Percentiles rank a stretch among this genome's conserved stretches.
Conservation (phyloP, 768 basidiomycete species). For the Scleroderma bovista region DNA sequence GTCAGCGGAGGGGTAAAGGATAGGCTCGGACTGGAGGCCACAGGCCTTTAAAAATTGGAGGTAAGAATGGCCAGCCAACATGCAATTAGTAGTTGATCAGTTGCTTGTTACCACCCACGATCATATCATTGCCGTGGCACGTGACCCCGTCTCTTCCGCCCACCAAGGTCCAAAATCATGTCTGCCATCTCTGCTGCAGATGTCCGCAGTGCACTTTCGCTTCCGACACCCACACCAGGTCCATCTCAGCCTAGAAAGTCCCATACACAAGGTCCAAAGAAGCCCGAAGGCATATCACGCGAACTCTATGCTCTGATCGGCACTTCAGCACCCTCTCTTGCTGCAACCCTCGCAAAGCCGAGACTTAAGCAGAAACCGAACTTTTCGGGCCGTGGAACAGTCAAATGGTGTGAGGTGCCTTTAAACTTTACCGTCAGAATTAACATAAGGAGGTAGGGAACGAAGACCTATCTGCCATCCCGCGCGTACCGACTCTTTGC, state of each 20-base stretch:
- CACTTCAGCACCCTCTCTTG: conserved; percentile 83
- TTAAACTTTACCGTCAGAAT: neutral
- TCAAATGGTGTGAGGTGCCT: conserved; percentile 72
- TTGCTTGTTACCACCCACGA: no score
- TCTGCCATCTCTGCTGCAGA: conserved; percentile 77
- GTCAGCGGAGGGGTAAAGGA: no score
- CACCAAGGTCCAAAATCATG: neutral
- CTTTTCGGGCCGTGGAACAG: conserved; percentile 52
- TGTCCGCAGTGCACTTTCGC: conserved; percentile 76
- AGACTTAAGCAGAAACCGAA: conserved; percentile 85
- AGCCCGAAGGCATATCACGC: conserved; percentile 87
- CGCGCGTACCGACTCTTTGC: conserved; percentile 62
- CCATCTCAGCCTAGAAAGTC: conserved; percentile 43
- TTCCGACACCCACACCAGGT: conserved; percentile 41
- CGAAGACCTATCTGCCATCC: conserved; percentile 67
- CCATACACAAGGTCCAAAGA: conserved; percentile 38
- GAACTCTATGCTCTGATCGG: conserved; percentile 95
- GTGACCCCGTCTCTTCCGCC: neutral
- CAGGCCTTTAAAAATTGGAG: no score
- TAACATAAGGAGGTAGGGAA: conserved; percentile 48
- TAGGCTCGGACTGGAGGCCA: no score
- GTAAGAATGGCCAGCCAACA: no score
- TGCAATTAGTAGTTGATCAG: no score
- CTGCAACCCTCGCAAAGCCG: conserved; percentile 73
- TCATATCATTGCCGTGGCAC: no score